Evolutionary conservation across 192 early-diverging fungal genomes (phyloP).

Genomic region (Kickxella alabastrina): DNA sequence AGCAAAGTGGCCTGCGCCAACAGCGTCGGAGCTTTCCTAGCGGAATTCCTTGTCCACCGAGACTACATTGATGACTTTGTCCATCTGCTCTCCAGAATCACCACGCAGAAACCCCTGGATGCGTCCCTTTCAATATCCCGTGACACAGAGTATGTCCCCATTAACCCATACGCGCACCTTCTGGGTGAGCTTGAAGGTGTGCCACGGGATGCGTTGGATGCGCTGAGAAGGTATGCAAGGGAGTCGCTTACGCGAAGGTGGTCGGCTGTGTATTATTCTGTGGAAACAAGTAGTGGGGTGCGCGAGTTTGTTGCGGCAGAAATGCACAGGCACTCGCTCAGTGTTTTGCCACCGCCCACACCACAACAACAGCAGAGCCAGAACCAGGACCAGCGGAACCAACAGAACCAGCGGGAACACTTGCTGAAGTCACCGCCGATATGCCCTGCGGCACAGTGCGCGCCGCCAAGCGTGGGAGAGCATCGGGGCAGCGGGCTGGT

Average conservation of each 20-base stretch:
- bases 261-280: conserved; percentile 28
- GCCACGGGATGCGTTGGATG: conserved; percentile 17
- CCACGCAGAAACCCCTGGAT: conserved; percentile 7
- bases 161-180: conserved; percentile 17
- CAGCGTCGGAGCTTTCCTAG: conserved; percentile 28
- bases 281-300: conserved; percentile 2
- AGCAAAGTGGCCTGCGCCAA: conserved; percentile 16
- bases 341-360: neutral
- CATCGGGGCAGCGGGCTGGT: conserved; percentile 16
- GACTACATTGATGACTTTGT: conserved; percentile 17
- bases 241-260: conserved; percentile 25
- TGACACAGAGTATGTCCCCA: conserved; percentile 21
- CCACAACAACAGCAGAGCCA: neutral
- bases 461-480: neutral
- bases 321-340: conserved; percentile 11
- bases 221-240: conserved; percentile 24
- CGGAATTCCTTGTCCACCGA: conserved; percentile 28
- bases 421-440: neutral
- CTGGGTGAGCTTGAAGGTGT: conserved; percentile 7
- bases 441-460: neutral
- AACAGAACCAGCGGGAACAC: neutral
- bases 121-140: conserved; percentile 13
- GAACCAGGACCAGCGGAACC: neutral
- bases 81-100: conserved; percentile 1
- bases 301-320: conserved; percentile 12